Percentiles rank a stretch among this genome's conserved stretches.
These are phyloP conservation scores for Gymnopilus junonius DNA, from an alignment of 768 basidiomycete species.

Conservation along the genomic window DNA sequence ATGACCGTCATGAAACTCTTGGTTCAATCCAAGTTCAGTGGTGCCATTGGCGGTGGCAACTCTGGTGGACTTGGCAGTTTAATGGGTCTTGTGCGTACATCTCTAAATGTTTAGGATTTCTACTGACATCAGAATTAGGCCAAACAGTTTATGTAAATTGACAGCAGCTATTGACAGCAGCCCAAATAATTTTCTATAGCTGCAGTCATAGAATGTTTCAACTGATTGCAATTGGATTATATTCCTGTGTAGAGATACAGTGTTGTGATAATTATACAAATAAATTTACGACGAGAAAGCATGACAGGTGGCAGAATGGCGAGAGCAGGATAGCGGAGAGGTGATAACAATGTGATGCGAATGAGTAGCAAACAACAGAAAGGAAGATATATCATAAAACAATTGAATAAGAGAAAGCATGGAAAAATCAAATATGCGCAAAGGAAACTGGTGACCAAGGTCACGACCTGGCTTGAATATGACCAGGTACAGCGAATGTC, in stretches of 20 bases:
- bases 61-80: slow-evolving; percentile 73
- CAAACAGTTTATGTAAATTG: slow-evolving; percentile 11
- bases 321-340: neutral
- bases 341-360: too few species aligned
- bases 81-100: slow-evolving; percentile 59
- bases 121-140: slow-evolving; percentile 9
- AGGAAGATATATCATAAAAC: neutral
- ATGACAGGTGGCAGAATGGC: neutral
- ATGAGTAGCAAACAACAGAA: too few species aligned
- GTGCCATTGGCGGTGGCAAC: slow-evolving; percentile 60
- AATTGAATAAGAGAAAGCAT: too few species aligned
- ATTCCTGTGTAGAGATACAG: neutral
- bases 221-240: neutral
- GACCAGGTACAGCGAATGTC: neutral
- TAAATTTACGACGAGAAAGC: neutral
- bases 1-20: slow-evolving; percentile 87
- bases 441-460: neutral
- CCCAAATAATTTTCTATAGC: too few species aligned
- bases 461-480: neutral
- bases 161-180: too few species aligned
- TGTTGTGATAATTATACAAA: slow-evolving; percentile 7
- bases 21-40: slow-evolving; percentile 66
- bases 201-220: too few species aligned
- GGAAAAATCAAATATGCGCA: too few species aligned
- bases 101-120: neutral